phyloP scores from a whole-genome alignment of 495 filamentous ascomycete genomes.

The Cladorrhinum samala region DNA sequence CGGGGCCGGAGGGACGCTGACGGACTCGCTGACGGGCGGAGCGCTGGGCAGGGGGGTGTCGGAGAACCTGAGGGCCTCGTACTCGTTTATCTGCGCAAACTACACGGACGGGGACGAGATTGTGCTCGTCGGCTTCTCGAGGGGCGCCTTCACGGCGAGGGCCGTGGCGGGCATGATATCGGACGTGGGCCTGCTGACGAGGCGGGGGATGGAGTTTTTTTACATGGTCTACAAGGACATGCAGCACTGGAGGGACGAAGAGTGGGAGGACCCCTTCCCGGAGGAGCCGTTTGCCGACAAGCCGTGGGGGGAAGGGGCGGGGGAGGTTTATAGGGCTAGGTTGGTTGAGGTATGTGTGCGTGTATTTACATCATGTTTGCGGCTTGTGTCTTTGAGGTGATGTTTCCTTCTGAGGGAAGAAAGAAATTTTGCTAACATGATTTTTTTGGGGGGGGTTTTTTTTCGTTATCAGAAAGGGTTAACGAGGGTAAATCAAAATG shows the following conservation, averaged over 20 bases:
- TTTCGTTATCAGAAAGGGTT: conserved; percentile 30
- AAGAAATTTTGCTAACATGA: too few relatives aligned
- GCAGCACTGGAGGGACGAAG: conserved; percentile 47
- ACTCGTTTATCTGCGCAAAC: conserved; percentile 62
- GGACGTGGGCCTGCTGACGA: conserved; percentile 57
- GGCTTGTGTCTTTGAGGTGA: too few relatives aligned
- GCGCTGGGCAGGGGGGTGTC: conserved; percentile 44
- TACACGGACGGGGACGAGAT: conserved; percentile 64
- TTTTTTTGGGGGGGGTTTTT: too few relatives aligned
- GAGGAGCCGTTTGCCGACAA: conserved; percentile 53
- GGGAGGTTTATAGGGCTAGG: conserved; percentile 25
- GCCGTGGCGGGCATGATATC: conserved; percentile 58
- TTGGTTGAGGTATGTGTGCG: conserved; percentile 32
- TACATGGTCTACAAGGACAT: conserved; percentile 60
- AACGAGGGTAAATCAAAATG: conserved; percentile 31
- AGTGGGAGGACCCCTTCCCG: conserved; percentile 51
- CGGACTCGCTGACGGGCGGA: conserved; percentile 44
- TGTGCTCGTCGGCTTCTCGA: conserved; percentile 63
- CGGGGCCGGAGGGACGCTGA: conserved; percentile 38
- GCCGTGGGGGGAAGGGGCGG: conserved; percentile 39
- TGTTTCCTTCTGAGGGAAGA: too few relatives aligned
- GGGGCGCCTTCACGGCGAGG: conserved; percentile 67
- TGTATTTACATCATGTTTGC: too few relatives aligned
- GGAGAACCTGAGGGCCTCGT: conserved; percentile 57
- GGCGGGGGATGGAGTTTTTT: conserved; percentile 56